phyloP scores from a whole-genome alignment of 768 basidiomycete genomes.

The Hericium rajendrae region DNA sequence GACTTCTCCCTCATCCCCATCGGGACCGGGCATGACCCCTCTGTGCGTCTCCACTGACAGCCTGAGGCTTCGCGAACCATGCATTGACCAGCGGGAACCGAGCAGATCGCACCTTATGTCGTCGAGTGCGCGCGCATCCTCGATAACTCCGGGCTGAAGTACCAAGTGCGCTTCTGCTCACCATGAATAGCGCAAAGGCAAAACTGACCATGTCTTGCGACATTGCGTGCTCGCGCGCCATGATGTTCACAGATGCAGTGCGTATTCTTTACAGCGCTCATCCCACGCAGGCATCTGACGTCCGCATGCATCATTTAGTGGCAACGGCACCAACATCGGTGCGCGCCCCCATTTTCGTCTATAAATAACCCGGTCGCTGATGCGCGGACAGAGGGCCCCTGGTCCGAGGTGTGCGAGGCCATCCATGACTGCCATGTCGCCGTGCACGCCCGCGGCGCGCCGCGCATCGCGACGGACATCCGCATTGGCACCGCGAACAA shows the following conservation, averaged over 20 bases:
- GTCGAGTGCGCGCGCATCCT: slow-evolving; percentile 79
- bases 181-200: not conserved
- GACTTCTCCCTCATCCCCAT: slow-evolving; percentile 89
- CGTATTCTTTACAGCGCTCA: too few species aligned
- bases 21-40: slow-evolving; percentile 56
- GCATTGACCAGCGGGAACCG: not conserved
- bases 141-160: slow-evolving; percentile 73
- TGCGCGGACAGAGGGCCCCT: slow-evolving; percentile 56
- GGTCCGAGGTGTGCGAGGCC: slow-evolving; percentile 72
- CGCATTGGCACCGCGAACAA: slow-evolving; percentile 85
- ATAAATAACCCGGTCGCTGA: too few species aligned
- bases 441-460: slow-evolving; percentile 67
- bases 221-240: too few species aligned
- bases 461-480: slow-evolving; percentile 83
- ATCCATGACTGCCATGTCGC: slow-evolving; percentile 90
- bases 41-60: slow-evolving; percentile 16
- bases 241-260: too few species aligned
- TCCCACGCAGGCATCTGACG: slow-evolving; percentile 22
- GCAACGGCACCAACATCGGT: slow-evolving; percentile 90
- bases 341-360: slow-evolving; percentile 4
- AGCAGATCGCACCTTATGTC: slow-evolving; percentile 65
- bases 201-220: not conserved
- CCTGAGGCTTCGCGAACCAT: too few species aligned
- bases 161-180: slow-evolving; percentile 43
- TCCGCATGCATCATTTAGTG: slow-evolving; percentile 32